Evolutionary conservation across 2,329 filamentous ascomycete genomes (phyloP).

Genomic region (Diaporthe sp.): DNA sequence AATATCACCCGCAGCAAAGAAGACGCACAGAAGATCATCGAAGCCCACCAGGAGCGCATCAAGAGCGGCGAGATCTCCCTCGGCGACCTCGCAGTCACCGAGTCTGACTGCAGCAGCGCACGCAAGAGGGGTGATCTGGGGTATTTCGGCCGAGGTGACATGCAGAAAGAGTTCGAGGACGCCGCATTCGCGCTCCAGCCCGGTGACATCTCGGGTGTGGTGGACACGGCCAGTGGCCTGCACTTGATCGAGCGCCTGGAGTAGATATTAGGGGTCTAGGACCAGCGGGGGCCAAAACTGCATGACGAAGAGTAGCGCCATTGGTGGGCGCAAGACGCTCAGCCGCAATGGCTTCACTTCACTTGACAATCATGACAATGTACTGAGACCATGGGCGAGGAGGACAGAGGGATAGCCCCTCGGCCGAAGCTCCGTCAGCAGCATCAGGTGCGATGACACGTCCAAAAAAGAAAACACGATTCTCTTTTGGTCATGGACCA

Average conservation of each 20-base stretch:
- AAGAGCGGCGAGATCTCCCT: constrained; percentile 76
- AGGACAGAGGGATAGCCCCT: constrained; percentile 75
- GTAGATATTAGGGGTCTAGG: constrained; percentile 60
- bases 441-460: constrained; percentile 1
- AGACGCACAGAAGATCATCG: constrained; percentile 84
- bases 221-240: constrained; percentile 93
- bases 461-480: constrained; percentile 2
- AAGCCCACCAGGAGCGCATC: constrained; percentile 82
- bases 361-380: not conserved
- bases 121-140: constrained; percentile 95
- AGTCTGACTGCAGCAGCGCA: constrained; percentile 96
- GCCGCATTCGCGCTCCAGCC: constrained; percentile 91
- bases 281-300: not conserved
- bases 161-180: constrained; percentile 99
- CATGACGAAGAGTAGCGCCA: not conserved
- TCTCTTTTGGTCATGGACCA: constrained; percentile 1
- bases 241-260: constrained; percentile 87
- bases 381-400: not conserved
- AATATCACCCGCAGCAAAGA: constrained; percentile 91
- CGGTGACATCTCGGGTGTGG: constrained; percentile 87
- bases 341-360: constrained; percentile 15
- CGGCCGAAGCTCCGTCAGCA: constrained; percentile 45
- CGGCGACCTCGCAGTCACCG: constrained; percentile 86
- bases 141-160: constrained; percentile 93
- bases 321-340: not conserved